Evolutionary conservation across 2,329 filamentous ascomycete species (phyloP).

Genomic region (Penicillium sp.): DNA sequence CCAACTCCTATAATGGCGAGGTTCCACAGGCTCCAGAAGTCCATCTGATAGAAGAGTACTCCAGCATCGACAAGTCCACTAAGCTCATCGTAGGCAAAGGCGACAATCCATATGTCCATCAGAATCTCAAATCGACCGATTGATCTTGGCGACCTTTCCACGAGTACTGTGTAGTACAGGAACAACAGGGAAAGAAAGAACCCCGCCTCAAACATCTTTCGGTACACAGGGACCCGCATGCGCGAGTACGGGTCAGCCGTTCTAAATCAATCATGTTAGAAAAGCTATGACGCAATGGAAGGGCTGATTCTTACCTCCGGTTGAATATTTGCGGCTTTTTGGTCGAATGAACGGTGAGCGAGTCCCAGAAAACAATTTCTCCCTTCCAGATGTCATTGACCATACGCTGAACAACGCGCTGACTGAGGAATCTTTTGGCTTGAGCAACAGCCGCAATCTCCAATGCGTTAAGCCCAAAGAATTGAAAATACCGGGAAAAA

Average conservation of each 20-base stretch:
- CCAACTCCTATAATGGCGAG: slow-evolving; percentile 73
- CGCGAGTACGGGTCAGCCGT: slow-evolving; percentile 73
- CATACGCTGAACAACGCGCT: slow-evolving; percentile 77
- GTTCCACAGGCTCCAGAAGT: slow-evolving; percentile 78
- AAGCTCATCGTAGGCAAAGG: slow-evolving; percentile 85
- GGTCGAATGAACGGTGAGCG: slow-evolving; percentile 67
- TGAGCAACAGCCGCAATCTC: slow-evolving; percentile 81
- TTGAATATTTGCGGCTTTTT: slow-evolving; percentile 80
- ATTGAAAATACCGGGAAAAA: slow-evolving; percentile 65
- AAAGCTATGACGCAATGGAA: neutral
- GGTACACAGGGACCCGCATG: slow-evolving; percentile 75
- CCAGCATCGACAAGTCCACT: slow-evolving; percentile 85
- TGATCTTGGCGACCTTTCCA: slow-evolving; percentile 65
- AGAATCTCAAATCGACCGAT: slow-evolving; percentile 70
- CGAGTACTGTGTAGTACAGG: slow-evolving; percentile 83
- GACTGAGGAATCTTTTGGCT: slow-evolving; percentile 81
- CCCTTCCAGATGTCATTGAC: slow-evolving; percentile 84
- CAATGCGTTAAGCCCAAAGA: slow-evolving; percentile 78
- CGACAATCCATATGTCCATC: slow-evolving; percentile 82
- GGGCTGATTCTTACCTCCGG: slow-evolving; percentile 37
- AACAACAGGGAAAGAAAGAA: slow-evolving; percentile 77
- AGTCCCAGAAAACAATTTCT: slow-evolving; percentile 84
- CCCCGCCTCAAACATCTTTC: slow-evolving; percentile 78
- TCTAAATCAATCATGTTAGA: slow-evolving; percentile 23
- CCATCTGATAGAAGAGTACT: slow-evolving; percentile 78